Evolutionary conservation across 2,329 filamentous ascomycete genomes (phyloP).

Genomic region (Cladosporium sp.): DNA sequence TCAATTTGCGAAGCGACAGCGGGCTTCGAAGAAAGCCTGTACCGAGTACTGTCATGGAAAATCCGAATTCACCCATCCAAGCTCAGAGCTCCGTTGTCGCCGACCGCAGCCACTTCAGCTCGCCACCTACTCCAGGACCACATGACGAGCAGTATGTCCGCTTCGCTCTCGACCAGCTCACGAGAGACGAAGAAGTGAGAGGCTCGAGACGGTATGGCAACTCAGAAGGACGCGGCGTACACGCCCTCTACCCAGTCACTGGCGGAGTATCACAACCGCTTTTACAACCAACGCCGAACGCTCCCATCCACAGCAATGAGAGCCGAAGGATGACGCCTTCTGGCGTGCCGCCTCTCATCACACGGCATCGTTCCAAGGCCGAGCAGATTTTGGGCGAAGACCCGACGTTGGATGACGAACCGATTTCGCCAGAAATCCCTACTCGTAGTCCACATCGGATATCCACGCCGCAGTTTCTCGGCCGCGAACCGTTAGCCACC

Average conservation of each 20-base stretch:
- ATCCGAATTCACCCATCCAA: conserved; percentile 5
- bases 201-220: conserved; percentile 26
- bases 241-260: conserved; percentile 1
- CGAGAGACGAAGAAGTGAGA: conserved; percentile 60
- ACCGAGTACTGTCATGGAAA: conserved; percentile 28
- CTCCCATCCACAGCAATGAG: conserved; percentile 1
- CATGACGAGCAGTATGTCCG: conserved; percentile 85
- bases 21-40: conserved; percentile 30
- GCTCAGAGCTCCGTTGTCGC: neutral
- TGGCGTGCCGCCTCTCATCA: neutral
- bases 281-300: neutral
- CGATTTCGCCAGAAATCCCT: conserved; percentile 4
- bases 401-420: neutral
- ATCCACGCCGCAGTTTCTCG: conserved; percentile 8
- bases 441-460: conserved; percentile 8
- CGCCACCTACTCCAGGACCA: conserved; percentile 61
- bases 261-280: neutral
- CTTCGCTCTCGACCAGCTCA: conserved; percentile 83
- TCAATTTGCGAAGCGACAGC: conserved; percentile 15
- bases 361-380: conserved; percentile 5
- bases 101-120: conserved; percentile 13
- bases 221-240: neutral
- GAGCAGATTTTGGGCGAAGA: conserved; percentile 9
- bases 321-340: neutral
- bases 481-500: neutral